Evolutionary conservation across 805 yeast species (phyloP).

Genomic region (Blastobotrys robertii): DNA sequence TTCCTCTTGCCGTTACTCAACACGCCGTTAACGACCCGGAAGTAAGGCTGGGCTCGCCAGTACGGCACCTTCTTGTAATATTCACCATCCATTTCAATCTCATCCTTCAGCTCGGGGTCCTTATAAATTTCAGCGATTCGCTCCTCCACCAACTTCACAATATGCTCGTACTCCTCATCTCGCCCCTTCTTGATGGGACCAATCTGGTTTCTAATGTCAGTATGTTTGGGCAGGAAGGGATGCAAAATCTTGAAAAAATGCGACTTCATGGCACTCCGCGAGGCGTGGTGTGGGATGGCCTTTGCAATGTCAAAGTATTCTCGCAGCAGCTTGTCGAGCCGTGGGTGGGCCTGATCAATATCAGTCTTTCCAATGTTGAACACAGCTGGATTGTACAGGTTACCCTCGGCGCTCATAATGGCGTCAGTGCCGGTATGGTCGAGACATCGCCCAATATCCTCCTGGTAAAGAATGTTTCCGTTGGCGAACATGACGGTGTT

Average conservation of each 20-base stretch:
- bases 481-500: conserved; percentile 89
- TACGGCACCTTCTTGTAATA: conserved; percentile 70
- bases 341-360: conserved; percentile 60
- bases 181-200: conserved; percentile 43
- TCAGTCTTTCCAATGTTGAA: conserved; percentile 40
- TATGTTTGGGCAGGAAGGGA: conserved; percentile 67
- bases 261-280: conserved; percentile 77
- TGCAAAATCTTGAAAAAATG: conserved; percentile 82
- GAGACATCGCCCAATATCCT: conserved; percentile 65
- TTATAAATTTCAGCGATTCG: conserved; percentile 49
- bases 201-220: conserved; percentile 65
- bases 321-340: conserved; percentile 73
- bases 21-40: conserved; percentile 79
- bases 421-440: conserved; percentile 67
- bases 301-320: conserved; percentile 84
- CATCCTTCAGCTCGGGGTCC: conserved; percentile 48
- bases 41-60: conserved; percentile 96
- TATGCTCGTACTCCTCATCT: conserved; percentile 41
- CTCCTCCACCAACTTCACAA: conserved; percentile 58
- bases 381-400: conserved; percentile 85
- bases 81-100: conserved; percentile 52
- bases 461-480: conserved; percentile 88
- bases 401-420: conserved; percentile 97
- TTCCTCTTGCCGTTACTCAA: conserved; percentile 23
- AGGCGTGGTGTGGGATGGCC: conserved; percentile 53